A percentile compares a stretch with the other conserved stretches of the same genome.
phyloP scores from a whole-genome alignment of 169 alveolate genomes.

The Perkinsus olseni region DNA sequence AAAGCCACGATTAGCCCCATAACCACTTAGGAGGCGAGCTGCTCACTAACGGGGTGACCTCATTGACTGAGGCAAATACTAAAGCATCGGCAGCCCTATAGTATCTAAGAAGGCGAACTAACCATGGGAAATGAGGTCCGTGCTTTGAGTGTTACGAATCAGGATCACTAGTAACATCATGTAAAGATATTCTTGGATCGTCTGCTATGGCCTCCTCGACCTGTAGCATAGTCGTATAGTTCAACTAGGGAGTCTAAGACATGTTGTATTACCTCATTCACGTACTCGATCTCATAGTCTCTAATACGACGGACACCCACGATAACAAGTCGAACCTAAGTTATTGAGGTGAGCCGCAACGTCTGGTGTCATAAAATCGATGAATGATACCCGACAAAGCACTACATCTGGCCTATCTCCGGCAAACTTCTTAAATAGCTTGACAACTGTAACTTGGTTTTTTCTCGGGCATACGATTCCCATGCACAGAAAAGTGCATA shows the following conservation, averaged over 20 bases:
- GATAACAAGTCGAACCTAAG: neutral
- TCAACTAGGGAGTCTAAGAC: neutral
- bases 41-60: neutral
- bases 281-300: constrained; percentile 7
- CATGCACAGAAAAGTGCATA: constrained; percentile 1
- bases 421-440: constrained; percentile 1
- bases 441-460: neutral
- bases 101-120: neutral
- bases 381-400: neutral
- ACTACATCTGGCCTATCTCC: neutral
- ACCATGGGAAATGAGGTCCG: neutral
- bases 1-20: neutral
- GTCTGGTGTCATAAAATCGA: too few species aligned
- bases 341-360: too few species aligned
- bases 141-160: neutral
- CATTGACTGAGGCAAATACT: neutral
- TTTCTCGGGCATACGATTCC: constrained; percentile 11
- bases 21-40: too few species aligned
- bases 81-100: neutral
- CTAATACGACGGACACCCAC: constrained; percentile 2
- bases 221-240: too few species aligned
- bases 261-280: neutral
- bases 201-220: neutral
- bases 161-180: neutral
- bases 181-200: neutral